phyloP scores from a whole-genome alignment of 129 eudicot species.

The Solidago caesia region DNA sequence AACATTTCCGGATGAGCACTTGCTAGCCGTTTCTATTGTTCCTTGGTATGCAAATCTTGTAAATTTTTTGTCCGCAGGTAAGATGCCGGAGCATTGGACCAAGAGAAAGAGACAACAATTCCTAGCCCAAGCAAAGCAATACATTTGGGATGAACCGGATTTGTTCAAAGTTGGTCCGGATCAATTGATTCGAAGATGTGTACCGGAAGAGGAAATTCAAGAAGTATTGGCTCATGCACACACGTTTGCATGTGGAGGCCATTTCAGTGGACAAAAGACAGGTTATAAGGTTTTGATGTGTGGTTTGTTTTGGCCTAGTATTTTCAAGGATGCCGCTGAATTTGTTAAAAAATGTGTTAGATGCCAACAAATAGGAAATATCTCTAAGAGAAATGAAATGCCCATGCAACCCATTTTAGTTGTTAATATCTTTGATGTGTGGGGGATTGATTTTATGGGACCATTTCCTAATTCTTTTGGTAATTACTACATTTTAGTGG shows the following conservation, averaged over 20 bases:
- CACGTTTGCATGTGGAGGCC: neutral
- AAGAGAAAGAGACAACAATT: neutral
- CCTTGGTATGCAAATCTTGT: neutral
- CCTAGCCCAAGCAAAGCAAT: neutral
- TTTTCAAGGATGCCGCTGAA: neutral
- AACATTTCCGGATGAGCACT: neutral
- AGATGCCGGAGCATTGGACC: neutral
- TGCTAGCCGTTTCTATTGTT: neutral
- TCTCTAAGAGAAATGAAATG: neutral
- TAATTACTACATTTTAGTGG: neutral
- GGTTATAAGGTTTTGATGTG: neutral
- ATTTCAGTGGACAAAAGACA: neutral
- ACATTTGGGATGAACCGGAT: neutral
- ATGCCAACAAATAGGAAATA: neutral
- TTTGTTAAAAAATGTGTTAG: neutral
- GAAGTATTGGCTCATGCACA: neutral
- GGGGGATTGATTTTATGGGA: neutral
- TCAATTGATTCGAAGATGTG: neutral
- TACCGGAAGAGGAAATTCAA: neutral
- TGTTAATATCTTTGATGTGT: neutral
- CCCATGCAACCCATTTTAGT: neutral
- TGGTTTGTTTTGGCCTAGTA: conserved; percentile 2
- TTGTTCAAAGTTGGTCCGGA: neutral
- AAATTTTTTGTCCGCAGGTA: neutral
- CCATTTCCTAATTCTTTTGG: neutral